Evolutionary conservation across 441 rosid genomes (phyloP).

Genomic region (Euphorbia neoarborescens): DNA sequence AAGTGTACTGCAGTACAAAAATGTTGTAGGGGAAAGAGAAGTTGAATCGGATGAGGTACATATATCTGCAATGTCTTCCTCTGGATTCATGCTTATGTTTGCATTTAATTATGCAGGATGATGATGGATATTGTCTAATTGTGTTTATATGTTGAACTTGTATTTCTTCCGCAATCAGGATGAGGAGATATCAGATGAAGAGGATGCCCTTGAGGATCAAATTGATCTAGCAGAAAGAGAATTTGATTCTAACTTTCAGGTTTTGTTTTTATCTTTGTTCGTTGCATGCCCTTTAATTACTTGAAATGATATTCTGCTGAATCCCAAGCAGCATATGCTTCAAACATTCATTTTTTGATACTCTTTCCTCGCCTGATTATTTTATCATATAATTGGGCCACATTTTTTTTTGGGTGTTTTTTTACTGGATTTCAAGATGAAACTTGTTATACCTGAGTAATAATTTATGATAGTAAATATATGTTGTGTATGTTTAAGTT

Average conservation of each 20-base stretch:
- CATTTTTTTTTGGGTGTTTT: not conserved
- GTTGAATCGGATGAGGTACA: slow-evolving; percentile 14
- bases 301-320: not conserved
- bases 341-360: slow-evolving; percentile 27
- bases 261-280: slow-evolving; percentile 10
- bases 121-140: not conserved
- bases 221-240: slow-evolving; percentile 17
- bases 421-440: slow-evolving; percentile 4
- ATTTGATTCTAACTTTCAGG: slow-evolving; percentile 31
- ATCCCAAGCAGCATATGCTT: slow-evolving; percentile 21
- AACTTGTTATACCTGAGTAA: not conserved
- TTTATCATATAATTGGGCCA: not conserved
- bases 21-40: slow-evolving; percentile 13
- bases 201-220: slow-evolving; percentile 10
- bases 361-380: slow-evolving; percentile 5
- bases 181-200: slow-evolving; percentile 1
- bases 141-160: not conserved
- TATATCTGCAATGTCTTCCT: not conserved
- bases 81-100: not conserved
- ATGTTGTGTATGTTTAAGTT: slow-evolving; percentile 4
- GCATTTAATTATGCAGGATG: not conserved
- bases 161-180: slow-evolving; percentile 4
- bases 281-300: not conserved
- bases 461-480: not conserved
- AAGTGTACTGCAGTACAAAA: slow-evolving; percentile 10